Evolutionary conservation across 2,329 filamentous ascomycete species (phyloP).

Genomic region (Penicillium brevicompactum): DNA sequence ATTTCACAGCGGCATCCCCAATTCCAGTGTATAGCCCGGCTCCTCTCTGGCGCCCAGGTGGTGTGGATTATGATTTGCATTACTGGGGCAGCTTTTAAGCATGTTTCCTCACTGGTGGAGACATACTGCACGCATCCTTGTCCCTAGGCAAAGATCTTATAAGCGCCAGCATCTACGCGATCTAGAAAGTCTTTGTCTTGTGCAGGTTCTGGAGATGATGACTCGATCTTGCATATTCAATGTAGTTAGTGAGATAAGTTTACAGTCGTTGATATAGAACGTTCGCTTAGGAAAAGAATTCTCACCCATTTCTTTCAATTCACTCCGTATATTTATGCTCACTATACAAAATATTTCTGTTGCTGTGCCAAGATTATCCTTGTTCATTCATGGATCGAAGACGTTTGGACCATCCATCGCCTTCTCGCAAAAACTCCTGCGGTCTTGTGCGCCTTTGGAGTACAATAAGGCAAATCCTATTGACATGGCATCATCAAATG

Average conservation of each 20-base stretch:
- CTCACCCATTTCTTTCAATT: too few relatives aligned
- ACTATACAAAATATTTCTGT: too few relatives aligned
- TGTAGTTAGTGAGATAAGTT: too few relatives aligned
- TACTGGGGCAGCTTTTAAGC: conserved; percentile 32
- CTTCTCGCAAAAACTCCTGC: too few relatives aligned
- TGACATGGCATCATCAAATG: background rate
- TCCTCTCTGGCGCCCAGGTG: conserved; percentile 34
- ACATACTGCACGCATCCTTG: background rate
- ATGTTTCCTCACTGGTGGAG: background rate
- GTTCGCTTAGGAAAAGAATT: too few relatives aligned
- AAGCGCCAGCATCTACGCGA: background rate
- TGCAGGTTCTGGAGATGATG: background rate
- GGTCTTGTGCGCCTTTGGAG: too few relatives aligned
- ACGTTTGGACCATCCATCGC: too few relatives aligned
- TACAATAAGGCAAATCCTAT: background rate
- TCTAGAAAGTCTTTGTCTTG: too few relatives aligned
- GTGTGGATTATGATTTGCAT: conserved; percentile 33
- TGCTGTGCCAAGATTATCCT: too few relatives aligned
- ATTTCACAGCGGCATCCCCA: conserved; percentile 24
- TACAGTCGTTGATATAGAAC: too few relatives aligned
- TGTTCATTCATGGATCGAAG: too few relatives aligned
- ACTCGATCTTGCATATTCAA: background rate
- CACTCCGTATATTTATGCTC: too few relatives aligned
- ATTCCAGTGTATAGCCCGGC: conserved; percentile 37
- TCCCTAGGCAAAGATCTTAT: background rate